Percentiles rank a stretch among this genome's conserved stretches.
phyloP scores from a whole-genome alignment of 192 early-diverging fungal genomes.

The Entomortierella lignicola region DNA sequence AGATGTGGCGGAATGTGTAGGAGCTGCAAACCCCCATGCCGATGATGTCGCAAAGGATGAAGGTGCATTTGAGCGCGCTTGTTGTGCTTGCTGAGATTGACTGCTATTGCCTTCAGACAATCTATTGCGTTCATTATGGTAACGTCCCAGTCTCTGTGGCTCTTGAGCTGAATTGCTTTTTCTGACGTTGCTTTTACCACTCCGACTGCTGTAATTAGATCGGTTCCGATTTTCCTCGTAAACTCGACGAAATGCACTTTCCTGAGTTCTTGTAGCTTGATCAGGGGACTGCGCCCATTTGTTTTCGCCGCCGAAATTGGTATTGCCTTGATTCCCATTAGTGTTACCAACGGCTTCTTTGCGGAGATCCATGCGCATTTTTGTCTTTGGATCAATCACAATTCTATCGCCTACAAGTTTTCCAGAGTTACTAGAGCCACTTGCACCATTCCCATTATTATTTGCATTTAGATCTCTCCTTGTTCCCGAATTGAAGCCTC shows the following conservation, averaged over 20 bases:
- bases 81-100: no score
- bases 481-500: slow-evolving; percentile 15
- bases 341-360: slow-evolving; percentile 15
- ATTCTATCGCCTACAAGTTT: slow-evolving; percentile 27
- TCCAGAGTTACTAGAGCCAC: background rate
- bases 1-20: background rate
- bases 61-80: slow-evolving; percentile 21
- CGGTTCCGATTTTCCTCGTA: slow-evolving; percentile 28
- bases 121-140: slow-evolving; percentile 17
- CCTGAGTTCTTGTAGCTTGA: slow-evolving; percentile 11
- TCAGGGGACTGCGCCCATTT: slow-evolving; percentile 29
- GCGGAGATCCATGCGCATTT: slow-evolving; percentile 48
- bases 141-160: slow-evolving; percentile 15
- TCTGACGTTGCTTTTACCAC: slow-evolving; percentile 3
- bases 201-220: background rate
- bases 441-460: slow-evolving; percentile 1
- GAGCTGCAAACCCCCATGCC: slow-evolving; percentile 28
- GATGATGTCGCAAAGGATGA: slow-evolving; percentile 41
- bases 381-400: slow-evolving; percentile 31
- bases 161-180: slow-evolving; percentile 14
- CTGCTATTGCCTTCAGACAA: slow-evolving; percentile 2
- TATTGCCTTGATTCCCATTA: background rate
- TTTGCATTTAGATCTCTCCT: background rate
- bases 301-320: background rate
- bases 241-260: slow-evolving; percentile 26